Conservation (phyloP, 139 green algal genomes). For the Spirogloea muscicola region DNA sequence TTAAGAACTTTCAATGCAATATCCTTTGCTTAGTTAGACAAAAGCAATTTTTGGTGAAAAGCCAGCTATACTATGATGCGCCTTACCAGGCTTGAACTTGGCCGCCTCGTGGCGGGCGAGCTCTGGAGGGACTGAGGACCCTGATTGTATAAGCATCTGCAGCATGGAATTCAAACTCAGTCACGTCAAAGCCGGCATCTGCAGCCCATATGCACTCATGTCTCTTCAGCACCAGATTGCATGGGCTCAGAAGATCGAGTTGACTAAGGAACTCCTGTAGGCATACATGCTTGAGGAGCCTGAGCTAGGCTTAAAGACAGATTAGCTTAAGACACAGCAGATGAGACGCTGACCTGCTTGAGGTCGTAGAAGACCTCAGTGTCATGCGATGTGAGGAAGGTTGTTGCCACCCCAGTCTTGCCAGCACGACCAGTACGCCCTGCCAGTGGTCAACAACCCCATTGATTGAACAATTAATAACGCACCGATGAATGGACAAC, state of each 20-base stretch:
- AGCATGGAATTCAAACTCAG: not conserved
- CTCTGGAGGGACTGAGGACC: conserved; percentile 27
- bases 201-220: not conserved
- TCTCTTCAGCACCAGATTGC: not conserved
- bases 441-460: conserved; percentile 13
- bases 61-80: not conserved
- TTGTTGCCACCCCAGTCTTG: conserved; percentile 68
- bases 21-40: too few species aligned
- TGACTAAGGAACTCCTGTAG: too few species aligned
- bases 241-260: too few species aligned
- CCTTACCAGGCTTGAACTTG: conserved; percentile 49
- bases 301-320: conserved; percentile 5
- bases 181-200: not conserved
- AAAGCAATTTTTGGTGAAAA: conserved; percentile 1
- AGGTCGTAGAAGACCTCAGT: conserved; percentile 93
- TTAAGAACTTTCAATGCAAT: not conserved
- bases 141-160: conserved; percentile 36
- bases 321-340: not conserved
- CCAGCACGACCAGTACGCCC: conserved; percentile 63
- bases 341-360: conserved; percentile 42
- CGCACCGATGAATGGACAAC: too few species aligned
- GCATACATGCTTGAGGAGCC: too few species aligned
- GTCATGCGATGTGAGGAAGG: conserved; percentile 79
- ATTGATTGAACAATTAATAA: too few species aligned
- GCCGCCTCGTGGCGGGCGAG: conserved; percentile 45